Base-by-base conservation (phyloP, 2,329 filamentous ascomycete species). In the Ophiostoma perfectum region DNA sequence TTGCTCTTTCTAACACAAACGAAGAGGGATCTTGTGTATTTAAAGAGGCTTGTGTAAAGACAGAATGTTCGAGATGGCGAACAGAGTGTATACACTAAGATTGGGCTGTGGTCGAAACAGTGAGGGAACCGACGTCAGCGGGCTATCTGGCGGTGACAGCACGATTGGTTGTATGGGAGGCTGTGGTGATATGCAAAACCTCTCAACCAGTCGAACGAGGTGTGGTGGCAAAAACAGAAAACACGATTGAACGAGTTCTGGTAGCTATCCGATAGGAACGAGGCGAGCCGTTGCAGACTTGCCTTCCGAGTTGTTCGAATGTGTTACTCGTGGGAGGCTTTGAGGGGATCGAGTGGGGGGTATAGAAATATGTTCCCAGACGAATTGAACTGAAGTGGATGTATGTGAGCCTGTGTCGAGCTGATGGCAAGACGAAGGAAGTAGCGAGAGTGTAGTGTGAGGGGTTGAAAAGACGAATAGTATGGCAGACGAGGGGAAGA, bases 161-260 rank as follows among this genome's bases (percentile, higher is more conserved):
- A 14, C 42, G 58, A 18, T 27, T 45, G 14, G 58, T 64, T 36
- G 7, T 64, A 45, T 55, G 66, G 38, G 58, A 16, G 5, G 6
- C 18, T 41, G 38, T 18, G 60, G 45, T 44, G 27, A 65, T 66
- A 66, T 38, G 68, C 66, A 45, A 63, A 45, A 60, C 12, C 60
- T 69, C 38, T 36, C 39, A 42, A 39, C 55, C 65, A 69, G 64
- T 69, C 1, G 58, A 55, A 66, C 44, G 18, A 44, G 42, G 45
- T 64, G 67, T 62, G 64, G 65, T 69, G 65, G 68, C 65, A 67
- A 69, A 64, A 41, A 39, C 27, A 38, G 64, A n/a, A 64, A 58
- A 63, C 27, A 18, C 11, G 27, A 60, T 38, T 38, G 55, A 27
- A 27, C 27, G 27, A 14, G 27, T 63, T 42, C 8, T 42, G 38